A percentile compares a stretch with the other conserved stretches of the same genome.
phyloP scores from a whole-genome alignment of 495 filamentous ascomycete species.

The Xylaria acuta region DNA sequence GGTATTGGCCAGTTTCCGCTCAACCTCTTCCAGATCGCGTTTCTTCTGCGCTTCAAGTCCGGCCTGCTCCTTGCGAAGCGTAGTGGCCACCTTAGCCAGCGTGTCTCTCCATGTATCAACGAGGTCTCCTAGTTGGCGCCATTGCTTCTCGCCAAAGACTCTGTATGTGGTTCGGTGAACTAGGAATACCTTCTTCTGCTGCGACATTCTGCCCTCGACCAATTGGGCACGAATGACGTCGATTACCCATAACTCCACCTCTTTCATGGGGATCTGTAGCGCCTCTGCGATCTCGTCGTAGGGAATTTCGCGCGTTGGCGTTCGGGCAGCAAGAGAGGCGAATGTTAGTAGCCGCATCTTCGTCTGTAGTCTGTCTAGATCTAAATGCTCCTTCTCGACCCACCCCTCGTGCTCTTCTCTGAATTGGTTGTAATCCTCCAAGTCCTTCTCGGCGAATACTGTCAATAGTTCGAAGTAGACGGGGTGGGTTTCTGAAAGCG shows the following conservation, averaged over 20 bases:
- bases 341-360: conserved; percentile 97
- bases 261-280: conserved; percentile 77
- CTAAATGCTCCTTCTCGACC: conserved; percentile 72
- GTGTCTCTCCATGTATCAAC: conserved; percentile 89
- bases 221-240: conserved; percentile 94
- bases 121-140: conserved; percentile 87
- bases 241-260: conserved; percentile 98
- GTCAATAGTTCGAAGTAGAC: conserved; percentile 89
- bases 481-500: conserved; percentile 80
- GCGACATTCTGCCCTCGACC: conserved; percentile 91
- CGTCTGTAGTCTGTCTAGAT: conserved; percentile 68
- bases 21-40: conserved; percentile 63
- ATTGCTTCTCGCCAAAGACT: conserved; percentile 97
- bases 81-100: conserved; percentile 73
- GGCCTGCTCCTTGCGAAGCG: conserved; percentile 79
- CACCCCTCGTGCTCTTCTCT: conserved; percentile 80
- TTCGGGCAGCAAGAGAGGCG: conserved; percentile 82
- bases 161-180: conserved; percentile 94
- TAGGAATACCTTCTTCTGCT: conserved; percentile 88
- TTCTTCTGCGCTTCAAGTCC: conserved; percentile 65
- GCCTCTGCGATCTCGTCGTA: conserved; percentile 82
- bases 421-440: conserved; percentile 96
- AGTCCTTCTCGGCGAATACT: conserved; percentile 88
- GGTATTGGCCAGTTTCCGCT: conserved; percentile 58
- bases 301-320: conserved; percentile 79